A percentile compares a stretch with the other conserved stretches of the same genome.
Evolutionary conservation across 129 eudicot species (phyloP).

Genomic region (Lactuca saligna): DNA sequence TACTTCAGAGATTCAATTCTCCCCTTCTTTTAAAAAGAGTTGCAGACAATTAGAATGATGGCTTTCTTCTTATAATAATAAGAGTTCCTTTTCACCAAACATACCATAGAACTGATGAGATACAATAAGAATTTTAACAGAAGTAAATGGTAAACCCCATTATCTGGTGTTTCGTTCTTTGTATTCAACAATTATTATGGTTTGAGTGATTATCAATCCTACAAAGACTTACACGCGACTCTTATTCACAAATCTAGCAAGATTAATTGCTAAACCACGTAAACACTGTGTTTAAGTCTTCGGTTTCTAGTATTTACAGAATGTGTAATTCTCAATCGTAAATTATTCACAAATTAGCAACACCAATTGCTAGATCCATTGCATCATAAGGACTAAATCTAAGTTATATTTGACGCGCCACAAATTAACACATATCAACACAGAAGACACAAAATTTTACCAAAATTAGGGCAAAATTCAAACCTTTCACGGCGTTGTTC

Average conservation of each 20-base stretch:
- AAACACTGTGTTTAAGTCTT: not conserved
- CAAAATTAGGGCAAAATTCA: conserved; percentile 7
- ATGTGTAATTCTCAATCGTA: not conserved
- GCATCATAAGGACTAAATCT: not conserved
- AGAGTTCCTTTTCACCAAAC: not conserved
- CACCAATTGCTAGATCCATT: conserved; percentile 10
- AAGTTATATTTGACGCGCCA: not conserved
- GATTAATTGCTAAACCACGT: not conserved
- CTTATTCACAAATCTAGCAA: not conserved
- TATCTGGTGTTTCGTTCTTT: not conserved
- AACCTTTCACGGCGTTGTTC: conserved; percentile 91
- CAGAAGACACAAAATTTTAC: not conserved
- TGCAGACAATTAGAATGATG: not conserved
- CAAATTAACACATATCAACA: not conserved
- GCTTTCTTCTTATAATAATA: not conserved
- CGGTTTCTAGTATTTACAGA: not conserved
- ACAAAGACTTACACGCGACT: not conserved
- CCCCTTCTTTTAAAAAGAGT: not conserved
- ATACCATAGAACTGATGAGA: not conserved
- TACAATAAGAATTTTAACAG: not conserved
- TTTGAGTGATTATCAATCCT: not conserved
- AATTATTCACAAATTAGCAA: conserved; percentile 4
- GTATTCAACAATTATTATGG: not conserved
- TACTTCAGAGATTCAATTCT: not conserved
- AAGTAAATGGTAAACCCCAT: not conserved